A percentile compares a stretch with the other conserved stretches of the same genome.
phyloP scores from a whole-genome alignment of 2,329 filamentous ascomycete genomes.

The Diaporthe destruens region DNA sequence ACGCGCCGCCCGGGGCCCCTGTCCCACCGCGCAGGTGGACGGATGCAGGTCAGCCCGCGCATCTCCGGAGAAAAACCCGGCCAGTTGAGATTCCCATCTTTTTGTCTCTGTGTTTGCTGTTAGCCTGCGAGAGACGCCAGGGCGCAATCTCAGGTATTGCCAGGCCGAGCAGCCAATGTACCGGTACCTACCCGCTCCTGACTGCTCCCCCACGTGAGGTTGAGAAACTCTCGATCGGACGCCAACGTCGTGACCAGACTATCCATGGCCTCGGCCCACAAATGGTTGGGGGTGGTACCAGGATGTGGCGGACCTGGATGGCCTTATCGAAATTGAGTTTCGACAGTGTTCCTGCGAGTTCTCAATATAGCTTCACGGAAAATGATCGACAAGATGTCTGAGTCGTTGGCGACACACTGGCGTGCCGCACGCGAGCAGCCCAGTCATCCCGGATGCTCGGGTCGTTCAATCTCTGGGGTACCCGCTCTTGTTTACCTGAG shows the following conservation, averaged over 20 bases:
- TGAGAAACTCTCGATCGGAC: slow-evolving; percentile 31
- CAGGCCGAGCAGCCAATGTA: slow-evolving; percentile 12
- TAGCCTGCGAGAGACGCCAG: neutral
- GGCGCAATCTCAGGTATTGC: neutral
- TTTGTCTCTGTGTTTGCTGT: neutral
- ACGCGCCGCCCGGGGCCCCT: slow-evolving; percentile 30
- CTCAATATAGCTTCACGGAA: slow-evolving; percentile 33
- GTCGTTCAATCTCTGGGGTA: slow-evolving; percentile 20
- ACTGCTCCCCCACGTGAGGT: slow-evolving; percentile 23
- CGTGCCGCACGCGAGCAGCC: slow-evolving; percentile 1
- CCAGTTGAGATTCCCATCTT: slow-evolving; percentile 26
- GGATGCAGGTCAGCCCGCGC: slow-evolving; percentile 33
- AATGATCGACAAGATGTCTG: slow-evolving; percentile 23
- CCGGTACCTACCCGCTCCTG: slow-evolving; percentile 25
- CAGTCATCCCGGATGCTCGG: neutral
- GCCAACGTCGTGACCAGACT: neutral
- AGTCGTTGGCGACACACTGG: neutral
- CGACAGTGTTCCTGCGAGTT: slow-evolving; percentile 26
- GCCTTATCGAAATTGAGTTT: slow-evolving; percentile 29
- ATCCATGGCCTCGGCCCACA: slow-evolving; percentile 18
- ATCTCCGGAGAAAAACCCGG: slow-evolving; percentile 30
- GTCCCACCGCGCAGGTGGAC: slow-evolving; percentile 30
- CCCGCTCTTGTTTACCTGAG: slow-evolving; percentile 17
- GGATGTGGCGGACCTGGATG: slow-evolving; percentile 26
- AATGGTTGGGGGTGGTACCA: slow-evolving; percentile 8